Evolutionary conservation across 2,329 filamentous ascomycete genomes (phyloP).

Genomic region (Purpureocillium lavendulum): DNA sequence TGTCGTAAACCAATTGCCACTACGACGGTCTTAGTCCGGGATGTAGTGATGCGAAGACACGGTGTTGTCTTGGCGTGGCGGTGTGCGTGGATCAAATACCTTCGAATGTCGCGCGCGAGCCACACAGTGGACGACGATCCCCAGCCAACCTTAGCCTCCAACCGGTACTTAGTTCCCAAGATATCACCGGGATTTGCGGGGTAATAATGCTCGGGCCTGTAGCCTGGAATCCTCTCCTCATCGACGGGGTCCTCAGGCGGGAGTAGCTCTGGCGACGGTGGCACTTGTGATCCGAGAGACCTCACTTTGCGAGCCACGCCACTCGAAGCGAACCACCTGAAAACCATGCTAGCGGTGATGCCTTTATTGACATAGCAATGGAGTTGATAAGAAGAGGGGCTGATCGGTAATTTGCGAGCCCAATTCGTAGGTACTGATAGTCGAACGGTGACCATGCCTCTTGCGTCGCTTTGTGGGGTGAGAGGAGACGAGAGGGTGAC

Average conservation of each 20-base stretch:
- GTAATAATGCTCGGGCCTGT: slow-evolving; percentile 17
- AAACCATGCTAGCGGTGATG: background rate
- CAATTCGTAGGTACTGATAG: background rate
- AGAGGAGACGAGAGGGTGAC: too few species aligned
- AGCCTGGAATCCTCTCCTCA: slow-evolving; percentile 14
- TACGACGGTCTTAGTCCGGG: background rate
- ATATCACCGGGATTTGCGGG: slow-evolving; percentile 21
- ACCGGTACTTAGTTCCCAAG: slow-evolving; percentile 21
- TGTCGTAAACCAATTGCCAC: background rate
- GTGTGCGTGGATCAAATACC: background rate
- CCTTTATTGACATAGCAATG: background rate
- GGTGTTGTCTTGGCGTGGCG: background rate
- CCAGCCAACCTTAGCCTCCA: slow-evolving; percentile 26
- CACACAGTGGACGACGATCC: slow-evolving; percentile 29
- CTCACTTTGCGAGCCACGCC: background rate
- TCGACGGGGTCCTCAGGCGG: slow-evolving; percentile 9
- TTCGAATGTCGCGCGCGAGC: slow-evolving; percentile 16
- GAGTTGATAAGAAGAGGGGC: background rate
- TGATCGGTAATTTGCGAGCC: background rate
- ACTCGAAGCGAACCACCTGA: background rate
- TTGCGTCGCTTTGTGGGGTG: too few species aligned
- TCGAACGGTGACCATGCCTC: background rate
- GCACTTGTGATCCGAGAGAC: background rate
- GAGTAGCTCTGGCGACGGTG: slow-evolving; percentile 4
- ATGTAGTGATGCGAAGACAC: background rate